Conservation (phyloP, 805 yeast species). For the Dipodascopsis uninucleata region DNA sequence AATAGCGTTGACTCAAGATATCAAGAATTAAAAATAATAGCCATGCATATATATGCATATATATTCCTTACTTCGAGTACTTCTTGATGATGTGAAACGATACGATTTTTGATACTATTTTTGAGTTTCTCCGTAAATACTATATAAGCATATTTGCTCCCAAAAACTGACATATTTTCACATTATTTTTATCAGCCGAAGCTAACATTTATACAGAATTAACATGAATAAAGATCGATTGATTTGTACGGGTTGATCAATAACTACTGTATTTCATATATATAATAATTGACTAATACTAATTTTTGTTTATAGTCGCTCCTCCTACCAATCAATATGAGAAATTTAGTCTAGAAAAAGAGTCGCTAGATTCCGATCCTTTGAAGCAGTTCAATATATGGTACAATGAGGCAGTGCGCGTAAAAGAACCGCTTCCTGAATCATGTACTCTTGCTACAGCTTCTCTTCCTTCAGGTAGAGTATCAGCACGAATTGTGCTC, state of each 20-base stretch:
- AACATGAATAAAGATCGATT: conserved; percentile 25
- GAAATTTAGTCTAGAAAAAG: conserved; percentile 55
- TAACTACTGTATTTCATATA: not conserved
- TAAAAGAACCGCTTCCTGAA: conserved; percentile 57
- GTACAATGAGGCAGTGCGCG: conserved; percentile 71
- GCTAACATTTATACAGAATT: no score
- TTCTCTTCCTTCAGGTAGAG: conserved; percentile 81
- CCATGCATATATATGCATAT: no score
- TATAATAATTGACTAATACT: not conserved
- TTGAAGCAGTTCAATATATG: conserved; percentile 75
- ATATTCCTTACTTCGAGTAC: no score
- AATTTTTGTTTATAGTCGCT: conserved; percentile 22
- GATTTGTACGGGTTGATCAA: conserved; percentile 16
- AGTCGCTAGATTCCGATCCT: conserved; percentile 57
- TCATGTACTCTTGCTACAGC: conserved; percentile 86
- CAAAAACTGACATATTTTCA: no score
- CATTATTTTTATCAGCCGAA: no score
- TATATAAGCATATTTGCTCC: no score
- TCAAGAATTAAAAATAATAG: no score
- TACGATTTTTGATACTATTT: no score
- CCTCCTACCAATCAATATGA: conserved; percentile 60
- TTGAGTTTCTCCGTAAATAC: no score
- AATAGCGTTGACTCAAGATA: no score
- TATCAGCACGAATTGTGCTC: conserved; percentile 77
- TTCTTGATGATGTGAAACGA: no score